A percentile compares a stretch with the other conserved stretches of the same genome.
Conservation (phyloP, 2,329 filamentous ascomycete species). For the Echinosphaeria canescens region DNA sequence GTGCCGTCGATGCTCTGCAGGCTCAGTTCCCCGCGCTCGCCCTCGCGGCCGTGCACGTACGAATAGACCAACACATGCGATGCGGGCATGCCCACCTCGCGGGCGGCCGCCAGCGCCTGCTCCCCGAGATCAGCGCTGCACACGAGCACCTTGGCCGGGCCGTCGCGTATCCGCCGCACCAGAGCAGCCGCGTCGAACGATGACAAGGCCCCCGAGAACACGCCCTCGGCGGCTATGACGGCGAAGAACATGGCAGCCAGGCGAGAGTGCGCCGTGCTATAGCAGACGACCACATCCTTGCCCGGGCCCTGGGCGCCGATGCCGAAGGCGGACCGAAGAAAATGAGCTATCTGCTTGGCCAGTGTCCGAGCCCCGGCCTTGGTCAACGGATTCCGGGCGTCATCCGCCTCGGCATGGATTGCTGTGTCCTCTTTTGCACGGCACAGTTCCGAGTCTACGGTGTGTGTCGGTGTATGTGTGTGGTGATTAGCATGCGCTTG, state of each 20-base stretch:
- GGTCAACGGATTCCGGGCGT: constrained; percentile 29
- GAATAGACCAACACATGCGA: too few species aligned
- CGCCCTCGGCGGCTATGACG: constrained; percentile 33
- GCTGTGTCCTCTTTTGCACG: constrained; percentile 20
- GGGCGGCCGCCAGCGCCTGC: constrained; percentile 21
- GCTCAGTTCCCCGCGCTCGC: constrained; percentile 4
- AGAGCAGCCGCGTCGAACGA: too few species aligned
- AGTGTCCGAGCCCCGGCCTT: constrained; percentile 24
- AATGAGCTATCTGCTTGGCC: constrained; percentile 28
- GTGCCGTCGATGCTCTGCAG: constrained; percentile 7
- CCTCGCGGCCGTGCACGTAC: constrained; percentile 1
- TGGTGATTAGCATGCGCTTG: not conserved
- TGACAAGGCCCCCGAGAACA: constrained; percentile 34
- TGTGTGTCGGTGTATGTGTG: not conserved
- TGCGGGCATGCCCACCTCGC: too few species aligned
- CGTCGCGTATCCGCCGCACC: too few species aligned
- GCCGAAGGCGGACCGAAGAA: constrained; percentile 26
- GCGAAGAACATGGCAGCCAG: constrained; percentile 30
- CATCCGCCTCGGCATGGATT: constrained; percentile 32
- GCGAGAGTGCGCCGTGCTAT: constrained; percentile 32
- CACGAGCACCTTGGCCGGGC: constrained; percentile 25
- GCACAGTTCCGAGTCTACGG: constrained; percentile 13
- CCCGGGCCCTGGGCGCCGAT: constrained; percentile 24
- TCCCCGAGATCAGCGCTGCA: constrained; percentile 21
- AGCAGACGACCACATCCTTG: constrained; percentile 30